Base-by-base conservation (phyloP, 2,329 filamentous ascomycete species). In the Tolypocladium amazonense region DNA sequence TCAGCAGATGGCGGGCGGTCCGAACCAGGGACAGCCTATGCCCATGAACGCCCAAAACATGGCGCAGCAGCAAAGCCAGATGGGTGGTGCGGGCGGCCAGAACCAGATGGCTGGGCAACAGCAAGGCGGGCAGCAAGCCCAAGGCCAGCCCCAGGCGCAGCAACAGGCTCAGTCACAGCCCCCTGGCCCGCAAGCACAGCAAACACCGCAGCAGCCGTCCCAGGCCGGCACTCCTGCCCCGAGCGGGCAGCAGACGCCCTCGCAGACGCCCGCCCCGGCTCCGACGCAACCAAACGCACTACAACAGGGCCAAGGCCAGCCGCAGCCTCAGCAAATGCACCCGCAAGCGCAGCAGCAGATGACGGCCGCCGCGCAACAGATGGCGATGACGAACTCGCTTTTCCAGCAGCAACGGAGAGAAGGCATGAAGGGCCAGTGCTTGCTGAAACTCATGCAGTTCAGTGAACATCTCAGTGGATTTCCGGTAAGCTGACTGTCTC, bases 371-470 rank as follows among this genome's bases (percentile, higher is more conserved):
- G 69, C 72, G 15, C 74, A 75, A 59, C 73, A 76, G 61, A 62
- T 74, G 38, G 70, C 70, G 20, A 64, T 75, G 59, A 66, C 70
- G 23, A 73, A 67, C 35, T 61, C 61, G 23, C 60, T 75, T 12
- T 68, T 77, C 58, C 74, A 79, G 60, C 79, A 80, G 58, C 79
- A 81, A 64, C 78, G 78, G 63, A 76, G 76, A 58, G 79, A 78
- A 56, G 73, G 74, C 47, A 76, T 82, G 71, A 85, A 82, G 67
- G 78, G 81, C 4, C 78, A 82, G 60, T 86, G 81, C 62, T 66
- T 87, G 45, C 70, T 88, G 60, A 84, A 80, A 68, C 71, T 88
- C 52, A 79, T 84, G 73, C 81, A 83, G 63, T 88, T 88, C 69
- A 75, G 83, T 73, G 85, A 87, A 72, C 77, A 83, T 62, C 70